phyloP scores from a whole-genome alignment of 139 green algal species.

The Chlorella sorokiniana region DNA sequence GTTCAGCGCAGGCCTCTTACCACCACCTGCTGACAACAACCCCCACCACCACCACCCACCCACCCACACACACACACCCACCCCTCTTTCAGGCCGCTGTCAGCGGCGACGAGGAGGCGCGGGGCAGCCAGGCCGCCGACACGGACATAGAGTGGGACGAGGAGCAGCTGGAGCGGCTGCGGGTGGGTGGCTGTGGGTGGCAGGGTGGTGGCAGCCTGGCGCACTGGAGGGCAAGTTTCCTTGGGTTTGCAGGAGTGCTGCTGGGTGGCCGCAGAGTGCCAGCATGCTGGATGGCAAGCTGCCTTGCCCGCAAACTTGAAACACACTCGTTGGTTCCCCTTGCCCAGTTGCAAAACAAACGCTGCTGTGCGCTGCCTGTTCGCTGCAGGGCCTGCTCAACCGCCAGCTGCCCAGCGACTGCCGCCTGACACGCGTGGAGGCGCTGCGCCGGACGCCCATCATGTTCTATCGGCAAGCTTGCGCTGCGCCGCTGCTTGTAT shows the following conservation, averaged over 20 bases:
- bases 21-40: not conserved
- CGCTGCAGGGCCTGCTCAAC: constrained; percentile 29
- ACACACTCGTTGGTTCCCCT: not conserved
- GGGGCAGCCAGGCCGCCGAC: not conserved
- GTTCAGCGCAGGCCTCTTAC: too few relatives aligned
- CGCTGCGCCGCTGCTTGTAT: not conserved
- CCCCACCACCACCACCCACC: not conserved
- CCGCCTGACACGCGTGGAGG: constrained; percentile 40
- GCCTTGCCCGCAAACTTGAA: not conserved
- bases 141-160: not conserved
- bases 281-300: not conserved
- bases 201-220: too few relatives aligned
- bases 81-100: not conserved
- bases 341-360: not conserved
- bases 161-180: not conserved
- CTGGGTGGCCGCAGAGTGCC: not conserved
- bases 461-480: constrained; percentile 57
- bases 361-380: not conserved
- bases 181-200: not conserved
- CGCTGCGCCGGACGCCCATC: constrained; percentile 49
- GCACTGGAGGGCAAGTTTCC: too few relatives aligned
- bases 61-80: not conserved
- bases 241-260: too few relatives aligned
- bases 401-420: constrained; percentile 37
- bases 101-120: not conserved